These are phyloP conservation scores for Curvularia spicifera DNA, from an alignment of 2,329 filamentous ascomycete genomes.

Conservation along the genomic window DNA sequence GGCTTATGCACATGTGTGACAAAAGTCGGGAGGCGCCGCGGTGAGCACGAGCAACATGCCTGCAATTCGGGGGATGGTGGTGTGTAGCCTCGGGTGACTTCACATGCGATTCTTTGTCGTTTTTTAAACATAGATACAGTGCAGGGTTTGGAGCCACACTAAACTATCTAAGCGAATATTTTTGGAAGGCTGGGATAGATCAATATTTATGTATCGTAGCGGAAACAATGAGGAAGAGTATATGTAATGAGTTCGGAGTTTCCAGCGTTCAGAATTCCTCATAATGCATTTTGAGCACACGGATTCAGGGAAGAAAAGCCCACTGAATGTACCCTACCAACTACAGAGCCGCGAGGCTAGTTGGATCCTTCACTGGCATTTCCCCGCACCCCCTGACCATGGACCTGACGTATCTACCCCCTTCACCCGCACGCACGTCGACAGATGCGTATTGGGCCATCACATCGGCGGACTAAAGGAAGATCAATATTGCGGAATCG, in stretches of 20 bases:
- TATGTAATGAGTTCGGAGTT: background rate
- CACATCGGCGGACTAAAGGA: background rate
- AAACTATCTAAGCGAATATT: background rate
- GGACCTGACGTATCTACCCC: background rate
- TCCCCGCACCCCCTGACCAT: background rate
- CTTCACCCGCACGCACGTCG: background rate
- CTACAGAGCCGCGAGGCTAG: background rate
- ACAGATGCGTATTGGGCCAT: background rate
- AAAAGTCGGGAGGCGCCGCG: background rate
- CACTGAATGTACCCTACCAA: background rate
- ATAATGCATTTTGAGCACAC: background rate
- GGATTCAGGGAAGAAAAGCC: background rate
- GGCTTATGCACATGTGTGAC: background rate
- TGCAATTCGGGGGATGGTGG: background rate
- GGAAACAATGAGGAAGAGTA: background rate
- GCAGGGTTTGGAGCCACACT: background rate
- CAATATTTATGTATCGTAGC: background rate
- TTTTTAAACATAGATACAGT: background rate
- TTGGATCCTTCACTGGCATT: background rate
- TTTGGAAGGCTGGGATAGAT: background rate
- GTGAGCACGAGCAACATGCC: background rate
- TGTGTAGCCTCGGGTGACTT: background rate
- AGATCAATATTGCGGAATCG: background rate
- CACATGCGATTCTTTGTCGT: background rate
- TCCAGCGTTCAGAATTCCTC: too few relatives aligned